These are phyloP conservation scores for Adansonia madagascariensis DNA, from an alignment of 441 rosid species.

Conservation along the genomic window DNA sequence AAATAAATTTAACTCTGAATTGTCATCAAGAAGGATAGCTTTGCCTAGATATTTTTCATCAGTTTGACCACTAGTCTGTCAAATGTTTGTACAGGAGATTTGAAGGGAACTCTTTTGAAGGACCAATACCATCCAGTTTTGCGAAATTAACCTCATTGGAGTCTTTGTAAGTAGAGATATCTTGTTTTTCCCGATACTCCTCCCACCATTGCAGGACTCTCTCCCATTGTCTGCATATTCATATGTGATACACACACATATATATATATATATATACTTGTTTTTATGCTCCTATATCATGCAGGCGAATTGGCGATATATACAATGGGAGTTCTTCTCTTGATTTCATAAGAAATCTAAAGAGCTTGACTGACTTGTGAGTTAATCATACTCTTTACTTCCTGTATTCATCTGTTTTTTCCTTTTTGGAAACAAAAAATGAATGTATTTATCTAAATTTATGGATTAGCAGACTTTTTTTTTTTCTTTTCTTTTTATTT, in stretches of 20 bases:
- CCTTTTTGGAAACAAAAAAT: too few species aligned
- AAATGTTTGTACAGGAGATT: slow-evolving; percentile 53
- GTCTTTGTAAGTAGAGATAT: slow-evolving; percentile 53
- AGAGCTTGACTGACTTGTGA: slow-evolving; percentile 50
- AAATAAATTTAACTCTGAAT: background rate
- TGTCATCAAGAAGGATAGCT: background rate
- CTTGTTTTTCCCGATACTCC: background rate
- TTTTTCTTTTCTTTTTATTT: background rate
- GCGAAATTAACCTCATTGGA: slow-evolving; percentile 51
- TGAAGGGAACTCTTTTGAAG: slow-evolving; percentile 65
- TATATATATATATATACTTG: background rate
- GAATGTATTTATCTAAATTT: background rate
- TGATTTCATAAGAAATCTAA: slow-evolving; percentile 51
- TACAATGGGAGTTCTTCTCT: slow-evolving; percentile 44
- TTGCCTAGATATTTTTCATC: background rate
- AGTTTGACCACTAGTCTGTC: background rate
- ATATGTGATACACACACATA: too few species aligned
- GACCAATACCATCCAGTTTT: slow-evolving; percentile 64
- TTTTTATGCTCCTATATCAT: background rate
- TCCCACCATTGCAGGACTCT: background rate
- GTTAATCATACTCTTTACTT: slow-evolving; percentile 23
- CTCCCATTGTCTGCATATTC: too few species aligned
- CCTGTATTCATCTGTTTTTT: background rate
- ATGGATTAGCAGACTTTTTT: background rate
- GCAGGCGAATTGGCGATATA: slow-evolving; percentile 17